These are phyloP conservation scores for Podospora comata DNA, from an alignment of 495 filamentous ascomycete species.

Conservation along the genomic window DNA sequence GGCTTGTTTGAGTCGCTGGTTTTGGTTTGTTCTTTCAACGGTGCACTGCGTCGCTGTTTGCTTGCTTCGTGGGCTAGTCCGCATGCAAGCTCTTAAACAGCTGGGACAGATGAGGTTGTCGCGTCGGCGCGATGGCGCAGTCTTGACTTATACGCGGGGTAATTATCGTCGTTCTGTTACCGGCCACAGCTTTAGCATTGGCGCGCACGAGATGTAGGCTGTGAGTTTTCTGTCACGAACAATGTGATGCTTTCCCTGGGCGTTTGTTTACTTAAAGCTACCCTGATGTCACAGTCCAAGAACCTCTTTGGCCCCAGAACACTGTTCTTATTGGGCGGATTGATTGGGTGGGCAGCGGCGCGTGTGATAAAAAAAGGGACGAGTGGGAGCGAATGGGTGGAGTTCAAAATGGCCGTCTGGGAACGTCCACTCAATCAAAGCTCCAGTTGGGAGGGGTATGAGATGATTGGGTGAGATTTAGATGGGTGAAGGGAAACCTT, in stretches of 20 bases:
- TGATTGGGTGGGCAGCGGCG: conserved; percentile 31
- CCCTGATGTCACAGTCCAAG: not conserved
- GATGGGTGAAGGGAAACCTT: conserved; percentile 24
- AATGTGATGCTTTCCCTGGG: conserved; percentile 3
- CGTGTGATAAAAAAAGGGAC: conserved; percentile 25
- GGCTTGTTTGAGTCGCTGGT: conserved; percentile 1
- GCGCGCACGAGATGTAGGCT: not conserved
- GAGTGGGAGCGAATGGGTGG: conserved; percentile 31
- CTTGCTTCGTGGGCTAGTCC: not conserved
- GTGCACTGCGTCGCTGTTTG: conserved; percentile 1
- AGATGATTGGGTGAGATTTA: conserved; percentile 40
- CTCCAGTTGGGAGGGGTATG: conserved; percentile 34
- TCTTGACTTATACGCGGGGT: not conserved
- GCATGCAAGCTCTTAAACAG: conserved; percentile 6
- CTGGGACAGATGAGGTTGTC: not conserved
- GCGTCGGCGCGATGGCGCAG: not conserved
- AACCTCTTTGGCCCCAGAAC: not conserved
- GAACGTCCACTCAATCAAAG: conserved; percentile 37
- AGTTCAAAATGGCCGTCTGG: conserved; percentile 29
- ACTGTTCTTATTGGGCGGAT: conserved; percentile 34
- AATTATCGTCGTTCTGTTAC: conserved; percentile 1
- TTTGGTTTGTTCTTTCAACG: not conserved
- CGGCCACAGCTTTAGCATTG: not conserved
- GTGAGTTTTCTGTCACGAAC: not conserved
- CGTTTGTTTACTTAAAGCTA: conserved; percentile 33